A percentile compares a stretch with the other conserved stretches of the same genome.
phyloP scores from a whole-genome alignment of 208 protist species.

The Phytomonas francai region DNA sequence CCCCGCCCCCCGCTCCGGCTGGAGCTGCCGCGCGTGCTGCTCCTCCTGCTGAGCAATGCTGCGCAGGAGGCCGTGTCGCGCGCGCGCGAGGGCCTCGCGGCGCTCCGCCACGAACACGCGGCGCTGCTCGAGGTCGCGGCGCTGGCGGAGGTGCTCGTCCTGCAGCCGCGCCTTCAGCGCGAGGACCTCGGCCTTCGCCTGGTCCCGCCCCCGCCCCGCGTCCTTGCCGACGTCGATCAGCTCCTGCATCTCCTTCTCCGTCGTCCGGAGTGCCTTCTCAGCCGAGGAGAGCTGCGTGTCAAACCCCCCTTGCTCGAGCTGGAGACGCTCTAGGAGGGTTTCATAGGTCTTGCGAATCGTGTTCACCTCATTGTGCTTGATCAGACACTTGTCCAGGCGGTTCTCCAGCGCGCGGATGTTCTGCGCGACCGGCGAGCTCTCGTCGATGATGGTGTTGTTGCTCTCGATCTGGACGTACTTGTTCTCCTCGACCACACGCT shows the following conservation, averaged over 20 bases:
- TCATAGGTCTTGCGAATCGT: conserved; percentile 93
- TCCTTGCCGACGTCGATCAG: conserved; percentile 82
- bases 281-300: conserved; percentile 86
- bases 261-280: conserved; percentile 81
- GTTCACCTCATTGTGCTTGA: conserved; percentile 96
- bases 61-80: conserved; percentile 35
- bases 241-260: conserved; percentile 87
- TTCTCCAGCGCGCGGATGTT: conserved; percentile 94
- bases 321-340: conserved; percentile 90
- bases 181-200: conserved; percentile 71
- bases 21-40: conserved; percentile 28
- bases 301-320: conserved; percentile 89
- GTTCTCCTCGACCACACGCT: conserved; percentile 39
- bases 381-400: conserved; percentile 94
- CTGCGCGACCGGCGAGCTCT: conserved; percentile 72
- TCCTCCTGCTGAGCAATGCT: conserved; percentile 75
- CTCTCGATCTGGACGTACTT: conserved; percentile 45
- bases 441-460: conserved; percentile 39
- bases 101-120: conserved; percentile 69
- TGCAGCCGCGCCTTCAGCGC: conserved; percentile 57
- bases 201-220: conserved; percentile 73
- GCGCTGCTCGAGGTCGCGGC: conserved; percentile 83
- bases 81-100: conserved; percentile 61
- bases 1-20: conserved; percentile 12
- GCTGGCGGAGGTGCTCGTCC: conserved; percentile 67